Percentiles rank a stretch among this genome's conserved stretches.
These are phyloP conservation scores for Cotoneaster glaucophyllus DNA, from an alignment of 306 rosid genomes.

Conservation along the genomic window DNA sequence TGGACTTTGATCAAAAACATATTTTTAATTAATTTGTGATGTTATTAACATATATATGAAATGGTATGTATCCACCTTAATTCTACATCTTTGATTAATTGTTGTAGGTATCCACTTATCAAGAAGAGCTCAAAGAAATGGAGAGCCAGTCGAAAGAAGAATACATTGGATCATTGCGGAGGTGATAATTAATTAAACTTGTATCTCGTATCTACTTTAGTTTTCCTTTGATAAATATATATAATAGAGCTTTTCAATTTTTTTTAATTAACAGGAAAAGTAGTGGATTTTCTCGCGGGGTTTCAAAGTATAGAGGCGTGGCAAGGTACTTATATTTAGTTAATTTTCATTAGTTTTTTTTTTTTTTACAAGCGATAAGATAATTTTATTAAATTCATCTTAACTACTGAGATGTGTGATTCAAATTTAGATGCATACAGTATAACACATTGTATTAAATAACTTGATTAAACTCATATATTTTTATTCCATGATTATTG, in stretches of 20 bases:
- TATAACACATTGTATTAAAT: too few species aligned
- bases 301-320: constrained; percentile 89
- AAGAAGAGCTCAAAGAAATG: constrained; percentile 70
- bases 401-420: too few species aligned
- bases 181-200: constrained; percentile 29
- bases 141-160: constrained; percentile 84
- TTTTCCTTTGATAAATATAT: background rate
- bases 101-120: constrained; percentile 51
- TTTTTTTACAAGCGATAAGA: background rate
- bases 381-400: too few species aligned
- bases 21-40: background rate
- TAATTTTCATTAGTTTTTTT: background rate
- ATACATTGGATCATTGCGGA: constrained; percentile 83
- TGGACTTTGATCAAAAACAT: background rate
- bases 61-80: background rate
- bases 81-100: background rate
- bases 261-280: constrained; percentile 56
- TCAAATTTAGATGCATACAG: too few species aligned
- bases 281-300: constrained; percentile 96
- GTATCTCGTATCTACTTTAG: background rate
- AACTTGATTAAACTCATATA: too few species aligned
- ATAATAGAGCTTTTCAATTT: background rate
- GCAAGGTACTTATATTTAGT: constrained; percentile 59
- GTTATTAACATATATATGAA: background rate
- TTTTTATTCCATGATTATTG: too few species aligned